Evolutionary conservation across 2,329 filamentous ascomycete species (phyloP).

Genomic region (Dactylonectria macrodidyma): DNA sequence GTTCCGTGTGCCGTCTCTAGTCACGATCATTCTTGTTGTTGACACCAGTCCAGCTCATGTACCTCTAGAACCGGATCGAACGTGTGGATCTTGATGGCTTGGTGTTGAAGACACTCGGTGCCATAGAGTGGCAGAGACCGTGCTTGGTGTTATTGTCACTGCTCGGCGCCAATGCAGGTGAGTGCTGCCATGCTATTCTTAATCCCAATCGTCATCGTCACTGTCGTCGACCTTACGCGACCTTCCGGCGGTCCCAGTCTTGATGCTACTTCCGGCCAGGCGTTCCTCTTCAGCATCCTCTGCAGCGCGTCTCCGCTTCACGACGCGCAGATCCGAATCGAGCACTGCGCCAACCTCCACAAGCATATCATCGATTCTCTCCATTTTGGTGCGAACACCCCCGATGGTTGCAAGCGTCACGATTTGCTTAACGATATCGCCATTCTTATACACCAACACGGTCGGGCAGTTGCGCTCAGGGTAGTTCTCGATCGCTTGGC

Average conservation of each 20-base stretch:
- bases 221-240: slow-evolving; percentile 62
- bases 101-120: slow-evolving; percentile 10
- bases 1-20: slow-evolving; percentile 6
- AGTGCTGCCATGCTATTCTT: slow-evolving; percentile 43
- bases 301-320: slow-evolving; percentile 71
- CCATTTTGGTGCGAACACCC: slow-evolving; percentile 78
- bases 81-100: background rate
- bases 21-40: slow-evolving; percentile 8
- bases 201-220: slow-evolving; percentile 77
- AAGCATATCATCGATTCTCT: slow-evolving; percentile 85
- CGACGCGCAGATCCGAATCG: slow-evolving; percentile 83
- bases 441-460: slow-evolving; percentile 91
- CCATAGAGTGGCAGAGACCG: background rate
- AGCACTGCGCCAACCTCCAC: slow-evolving; percentile 86
- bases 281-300: slow-evolving; percentile 74
- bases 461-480: slow-evolving; percentile 96
- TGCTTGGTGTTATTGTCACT: slow-evolving; percentile 13
- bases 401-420: slow-evolving; percentile 88
- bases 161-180: slow-evolving; percentile 9
- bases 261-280: slow-evolving; percentile 64
- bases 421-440: slow-evolving; percentile 91
- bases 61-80: slow-evolving; percentile 1
- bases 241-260: slow-evolving; percentile 64
- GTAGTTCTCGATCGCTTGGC: slow-evolving; percentile 96
- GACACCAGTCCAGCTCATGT: background rate